phyloP scores from a whole-genome alignment of 192 early-diverging fungal species.

The Coemansia sp. region DNA sequence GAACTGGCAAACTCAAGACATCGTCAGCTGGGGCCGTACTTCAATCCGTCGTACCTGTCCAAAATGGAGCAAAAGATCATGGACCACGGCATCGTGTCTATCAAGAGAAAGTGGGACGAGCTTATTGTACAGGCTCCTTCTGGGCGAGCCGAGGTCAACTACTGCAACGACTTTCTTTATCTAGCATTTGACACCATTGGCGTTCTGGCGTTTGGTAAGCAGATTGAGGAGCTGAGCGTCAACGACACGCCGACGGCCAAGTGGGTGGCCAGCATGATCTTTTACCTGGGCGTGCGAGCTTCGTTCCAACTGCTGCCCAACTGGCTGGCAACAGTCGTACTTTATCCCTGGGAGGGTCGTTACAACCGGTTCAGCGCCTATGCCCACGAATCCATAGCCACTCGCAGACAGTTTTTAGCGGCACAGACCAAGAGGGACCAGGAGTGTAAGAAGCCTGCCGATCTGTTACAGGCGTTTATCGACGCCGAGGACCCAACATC shows the following conservation, averaged over 20 bases:
- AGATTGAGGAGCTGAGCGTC: conserved; percentile 29
- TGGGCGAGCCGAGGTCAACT: conserved; percentile 45
- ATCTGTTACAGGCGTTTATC: conserved; percentile 54
- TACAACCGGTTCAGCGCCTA: conserved; percentile 33
- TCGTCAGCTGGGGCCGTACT: conserved; percentile 45
- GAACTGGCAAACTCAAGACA: conserved; percentile 43
- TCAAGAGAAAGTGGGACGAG: conserved; percentile 42
- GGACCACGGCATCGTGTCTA: conserved; percentile 33
- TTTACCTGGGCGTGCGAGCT: conserved; percentile 40
- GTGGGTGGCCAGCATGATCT: conserved; percentile 43
- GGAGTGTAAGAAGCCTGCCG: conserved; percentile 18
- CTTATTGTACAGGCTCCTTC: conserved; percentile 15
- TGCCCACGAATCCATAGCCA: conserved; percentile 35
- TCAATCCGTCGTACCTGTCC: conserved; percentile 34
- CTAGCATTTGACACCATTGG: conserved; percentile 47
- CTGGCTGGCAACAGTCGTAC: conserved; percentile 12
- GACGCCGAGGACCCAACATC: conserved; percentile 52
- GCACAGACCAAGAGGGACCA: background rate
- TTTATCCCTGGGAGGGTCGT: conserved; percentile 34
- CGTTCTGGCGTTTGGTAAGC: conserved; percentile 40
- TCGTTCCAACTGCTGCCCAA: conserved; percentile 40
- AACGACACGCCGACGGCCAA: conserved; percentile 31
- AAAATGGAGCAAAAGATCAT: conserved; percentile 50
- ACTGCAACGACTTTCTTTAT: conserved; percentile 43
- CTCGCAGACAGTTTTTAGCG: conserved; percentile 17